These are phyloP conservation scores for Alternaria hordeiaustralica DNA, from an alignment of 2,329 filamentous ascomycete genomes.

Conservation along the genomic window DNA sequence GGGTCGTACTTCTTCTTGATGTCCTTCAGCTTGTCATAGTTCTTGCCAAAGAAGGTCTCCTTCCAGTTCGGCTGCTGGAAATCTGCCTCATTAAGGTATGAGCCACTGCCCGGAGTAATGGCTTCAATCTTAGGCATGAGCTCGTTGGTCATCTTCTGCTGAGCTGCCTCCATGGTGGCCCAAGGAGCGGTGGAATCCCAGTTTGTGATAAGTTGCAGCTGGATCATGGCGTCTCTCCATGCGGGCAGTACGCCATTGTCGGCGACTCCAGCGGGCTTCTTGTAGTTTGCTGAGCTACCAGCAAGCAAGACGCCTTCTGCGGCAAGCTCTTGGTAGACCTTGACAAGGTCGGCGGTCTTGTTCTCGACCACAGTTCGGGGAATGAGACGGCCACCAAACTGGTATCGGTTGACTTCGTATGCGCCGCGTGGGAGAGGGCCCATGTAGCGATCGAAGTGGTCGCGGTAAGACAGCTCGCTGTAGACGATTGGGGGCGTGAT, in stretches of 20 bases:
- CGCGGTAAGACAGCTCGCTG: slow-evolving; percentile 27
- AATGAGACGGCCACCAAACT: slow-evolving; percentile 30
- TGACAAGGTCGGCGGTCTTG: slow-evolving; percentile 21
- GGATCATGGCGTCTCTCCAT: slow-evolving; percentile 29
- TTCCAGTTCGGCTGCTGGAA: slow-evolving; percentile 34
- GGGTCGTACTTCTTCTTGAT: slow-evolving; percentile 37
- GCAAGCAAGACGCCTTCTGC: slow-evolving; percentile 23
- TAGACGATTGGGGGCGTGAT: slow-evolving; percentile 31
- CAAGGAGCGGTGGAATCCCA: slow-evolving; percentile 24
- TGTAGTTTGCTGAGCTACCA: slow-evolving; percentile 23
- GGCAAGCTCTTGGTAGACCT: slow-evolving; percentile 18
- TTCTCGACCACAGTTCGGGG: slow-evolving; percentile 23
- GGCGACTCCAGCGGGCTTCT: slow-evolving; percentile 15
- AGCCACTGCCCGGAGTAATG: slow-evolving; percentile 27
- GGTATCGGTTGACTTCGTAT: slow-evolving; percentile 23
- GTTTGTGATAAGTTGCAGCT: slow-evolving; percentile 28
- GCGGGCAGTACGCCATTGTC: slow-evolving; percentile 33
- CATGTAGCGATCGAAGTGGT: slow-evolving; percentile 33
- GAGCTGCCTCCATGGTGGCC: slow-evolving; percentile 15
- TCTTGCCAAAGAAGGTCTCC: slow-evolving; percentile 29
- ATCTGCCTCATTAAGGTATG: slow-evolving; percentile 42
- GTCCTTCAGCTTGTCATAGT: slow-evolving; percentile 21
- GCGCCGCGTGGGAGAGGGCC: slow-evolving; percentile 35
- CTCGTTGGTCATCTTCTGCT: slow-evolving; percentile 25
- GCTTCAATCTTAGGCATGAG: slow-evolving; percentile 33